Base-by-base conservation (phyloP, 2,329 filamentous ascomycete species). In the Coleophoma crateriformis region DNA sequence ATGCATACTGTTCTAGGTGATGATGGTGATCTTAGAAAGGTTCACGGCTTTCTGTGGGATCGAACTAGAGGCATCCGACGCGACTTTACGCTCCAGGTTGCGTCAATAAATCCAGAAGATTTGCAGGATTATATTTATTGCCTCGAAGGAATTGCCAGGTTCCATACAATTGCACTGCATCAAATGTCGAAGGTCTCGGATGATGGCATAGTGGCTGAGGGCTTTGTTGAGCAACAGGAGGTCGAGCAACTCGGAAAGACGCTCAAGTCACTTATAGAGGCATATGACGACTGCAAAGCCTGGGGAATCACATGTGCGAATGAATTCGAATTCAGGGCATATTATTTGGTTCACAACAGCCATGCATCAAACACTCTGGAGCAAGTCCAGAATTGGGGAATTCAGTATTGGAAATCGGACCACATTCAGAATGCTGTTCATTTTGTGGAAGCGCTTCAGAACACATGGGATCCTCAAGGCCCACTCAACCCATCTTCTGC, bases 21-120 rank as follows among this genome's bases (percentile, higher is more conserved):
- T 5, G 78, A 84, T 43, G 73, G 72, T 51, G 73, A 79, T 45
- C 69, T 87, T 7, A 72, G 78, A 0, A 58, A 66, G 4, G 68
- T 79, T 40, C 83, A 87, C 58, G 78, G 77, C 49, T 87, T 85
- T 50, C 69, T 87, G 1, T 86, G 84, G 82, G 83, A 87, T 61
- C 74, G 84, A 40, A 85, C 83, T 19, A 72, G 84, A 50, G 82
- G 82, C 8, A 81, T 87, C 50, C 79, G 84, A 20, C 78, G 83
- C 53, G 84, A 87, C 60, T 84, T 87, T 57, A 81, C 81, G 15
- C 84, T 86, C 51, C 82, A 87, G 48, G 20, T 32, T 54, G 82
- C 82, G 4, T 75, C 76, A 47, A 74, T 85, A 66, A 75, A 71
- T 3, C 62, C 72, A 39, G 50, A 55, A 2, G 82, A 85, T 56